Percentiles rank a stretch among this genome's conserved stretches.
These are phyloP conservation scores for Aspergillus versicolor DNA, from an alignment of 2,329 filamentous ascomycete genomes.

Conservation along the genomic window DNA sequence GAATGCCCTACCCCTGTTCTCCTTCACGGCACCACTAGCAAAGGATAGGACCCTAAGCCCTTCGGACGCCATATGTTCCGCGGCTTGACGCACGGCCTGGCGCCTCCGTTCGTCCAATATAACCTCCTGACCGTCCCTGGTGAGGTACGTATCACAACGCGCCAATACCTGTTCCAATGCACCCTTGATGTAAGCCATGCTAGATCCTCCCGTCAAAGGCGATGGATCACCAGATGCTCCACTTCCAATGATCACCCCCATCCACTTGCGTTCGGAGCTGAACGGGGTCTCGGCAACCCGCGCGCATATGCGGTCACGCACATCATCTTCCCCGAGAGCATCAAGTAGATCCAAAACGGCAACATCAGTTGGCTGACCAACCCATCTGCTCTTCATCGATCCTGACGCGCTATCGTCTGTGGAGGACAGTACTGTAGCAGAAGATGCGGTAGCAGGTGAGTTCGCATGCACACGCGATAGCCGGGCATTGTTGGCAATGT, in stretches of 20 bases:
- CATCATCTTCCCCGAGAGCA: constrained; percentile 85
- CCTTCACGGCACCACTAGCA: constrained; percentile 73
- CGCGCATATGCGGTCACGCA: constrained; percentile 79
- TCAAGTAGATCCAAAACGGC: constrained; percentile 95
- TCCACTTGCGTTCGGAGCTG: constrained; percentile 97
- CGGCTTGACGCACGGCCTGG: constrained; percentile 73
- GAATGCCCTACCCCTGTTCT: constrained; percentile 44
- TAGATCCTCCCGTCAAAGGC: constrained; percentile 56
- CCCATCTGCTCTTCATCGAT: constrained; percentile 79
- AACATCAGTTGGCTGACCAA: constrained; percentile 94
- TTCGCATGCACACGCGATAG: constrained; percentile 72
- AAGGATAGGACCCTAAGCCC: constrained; percentile 90
- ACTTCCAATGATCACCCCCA: constrained; percentile 83
- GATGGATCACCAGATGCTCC: constrained; percentile 51
- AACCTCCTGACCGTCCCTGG: constrained; percentile 80
- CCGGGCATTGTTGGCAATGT: constrained; percentile 92
- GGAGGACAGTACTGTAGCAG: constrained; percentile 80
- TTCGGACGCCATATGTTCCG: constrained; percentile 82
- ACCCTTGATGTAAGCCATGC: constrained; percentile 93
- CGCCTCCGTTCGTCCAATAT: constrained; percentile 75
- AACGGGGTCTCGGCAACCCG: constrained; percentile 87
- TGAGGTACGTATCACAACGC: constrained; percentile 87
- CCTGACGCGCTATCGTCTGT: constrained; percentile 65
- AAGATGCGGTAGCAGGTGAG: constrained; percentile 66
- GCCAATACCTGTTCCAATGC: constrained; percentile 83